Conservation (phyloP, 2,329 filamentous ascomycete genomes). For the Phaeosphaeriaceae sp. region DNA sequence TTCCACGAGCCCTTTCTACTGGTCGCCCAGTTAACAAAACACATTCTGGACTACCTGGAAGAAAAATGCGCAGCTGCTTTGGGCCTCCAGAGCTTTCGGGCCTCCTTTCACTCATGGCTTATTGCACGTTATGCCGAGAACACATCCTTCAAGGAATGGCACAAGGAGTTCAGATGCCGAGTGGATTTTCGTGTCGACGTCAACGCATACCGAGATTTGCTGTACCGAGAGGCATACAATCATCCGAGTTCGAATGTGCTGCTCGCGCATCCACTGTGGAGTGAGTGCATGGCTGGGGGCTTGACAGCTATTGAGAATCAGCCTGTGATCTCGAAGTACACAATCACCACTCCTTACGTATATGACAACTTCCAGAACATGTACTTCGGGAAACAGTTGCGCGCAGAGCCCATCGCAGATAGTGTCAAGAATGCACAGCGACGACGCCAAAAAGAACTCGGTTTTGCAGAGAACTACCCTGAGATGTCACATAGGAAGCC, state of each 20-base stretch:
- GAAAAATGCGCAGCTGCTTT: constrained; percentile 45
- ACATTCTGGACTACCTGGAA: constrained; percentile 72
- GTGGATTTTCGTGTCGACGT: constrained; percentile 71
- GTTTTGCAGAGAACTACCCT: constrained; percentile 20
- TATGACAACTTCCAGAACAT: constrained; percentile 70
- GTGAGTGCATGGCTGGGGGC: constrained; percentile 50
- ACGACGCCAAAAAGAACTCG: constrained; percentile 19
- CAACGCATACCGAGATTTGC: constrained; percentile 66
- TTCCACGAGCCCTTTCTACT: constrained; percentile 73
- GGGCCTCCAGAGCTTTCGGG: constrained; percentile 64
- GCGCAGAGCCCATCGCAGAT: constrained; percentile 26
- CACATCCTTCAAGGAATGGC: constrained; percentile 63
- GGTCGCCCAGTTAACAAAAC: constrained; percentile 75
- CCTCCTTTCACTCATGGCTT: constrained; percentile 67
- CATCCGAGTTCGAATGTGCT: constrained; percentile 50
- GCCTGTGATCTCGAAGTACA: constrained; percentile 48
- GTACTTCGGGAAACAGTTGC: constrained; percentile 64
- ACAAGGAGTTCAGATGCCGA: constrained; percentile 44
- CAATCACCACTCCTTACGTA: constrained; percentile 75
- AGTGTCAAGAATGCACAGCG: constrained; percentile 15
- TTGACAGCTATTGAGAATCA: constrained; percentile 18
- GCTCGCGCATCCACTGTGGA: constrained; percentile 60
- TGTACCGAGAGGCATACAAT: constrained; percentile 70
- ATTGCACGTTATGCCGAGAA: constrained; percentile 53
- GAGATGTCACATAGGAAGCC: neutral